A percentile compares a stretch with the other conserved stretches of the same genome.
phyloP scores from a whole-genome alignment of 2,329 filamentous ascomycete genomes.

The Akanthomyces dipterigenus region DNA sequence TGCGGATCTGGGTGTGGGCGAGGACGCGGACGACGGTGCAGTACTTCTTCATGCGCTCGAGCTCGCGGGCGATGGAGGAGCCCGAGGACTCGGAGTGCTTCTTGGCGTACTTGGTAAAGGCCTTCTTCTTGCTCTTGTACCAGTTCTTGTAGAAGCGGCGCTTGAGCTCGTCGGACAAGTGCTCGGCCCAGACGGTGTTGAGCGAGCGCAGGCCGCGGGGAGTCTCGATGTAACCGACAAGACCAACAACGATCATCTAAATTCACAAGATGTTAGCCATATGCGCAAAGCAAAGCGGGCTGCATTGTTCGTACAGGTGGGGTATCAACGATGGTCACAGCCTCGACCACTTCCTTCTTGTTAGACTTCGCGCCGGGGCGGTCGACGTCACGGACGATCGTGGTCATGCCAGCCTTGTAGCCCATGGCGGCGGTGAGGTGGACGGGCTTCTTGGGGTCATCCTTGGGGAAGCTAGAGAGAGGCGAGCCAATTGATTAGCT shows the following conservation, averaged over 20 bases:
- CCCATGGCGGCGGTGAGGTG: slow-evolving; percentile 97
- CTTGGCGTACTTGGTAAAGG: slow-evolving; percentile 99
- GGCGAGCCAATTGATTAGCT: slow-evolving; percentile 17
- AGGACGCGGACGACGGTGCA: slow-evolving; percentile 98
- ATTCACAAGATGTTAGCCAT: slow-evolving; percentile 57
- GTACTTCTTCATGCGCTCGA: slow-evolving; percentile 99
- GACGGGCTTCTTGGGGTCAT: slow-evolving; percentile 99
- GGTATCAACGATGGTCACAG: slow-evolving; percentile 81
- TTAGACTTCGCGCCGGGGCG: slow-evolving; percentile 98
- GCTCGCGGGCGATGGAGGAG: slow-evolving; percentile 86
- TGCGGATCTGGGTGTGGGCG: slow-evolving; percentile 98
- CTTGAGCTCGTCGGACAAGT: slow-evolving; percentile 97
- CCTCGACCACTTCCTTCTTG: slow-evolving; percentile 97
- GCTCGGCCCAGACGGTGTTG: slow-evolving; percentile 99
- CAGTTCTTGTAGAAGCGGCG: slow-evolving; percentile 99
- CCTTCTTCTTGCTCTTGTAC: slow-evolving; percentile 99
- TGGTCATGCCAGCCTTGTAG: slow-evolving; percentile 99
- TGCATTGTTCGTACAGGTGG: slow-evolving; percentile 90
- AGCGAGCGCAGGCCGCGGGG: slow-evolving; percentile 98
- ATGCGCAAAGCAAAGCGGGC: slow-evolving; percentile 70
- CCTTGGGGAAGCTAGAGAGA: slow-evolving; percentile 83
- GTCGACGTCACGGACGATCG: slow-evolving; percentile 98
- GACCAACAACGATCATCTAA: slow-evolving; percentile 99
- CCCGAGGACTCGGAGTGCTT: slow-evolving; percentile 94
- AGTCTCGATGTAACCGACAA: slow-evolving; percentile 99